phyloP scores from a whole-genome alignment of 495 filamentous ascomycete genomes.

The Neurospora sp. region DNA sequence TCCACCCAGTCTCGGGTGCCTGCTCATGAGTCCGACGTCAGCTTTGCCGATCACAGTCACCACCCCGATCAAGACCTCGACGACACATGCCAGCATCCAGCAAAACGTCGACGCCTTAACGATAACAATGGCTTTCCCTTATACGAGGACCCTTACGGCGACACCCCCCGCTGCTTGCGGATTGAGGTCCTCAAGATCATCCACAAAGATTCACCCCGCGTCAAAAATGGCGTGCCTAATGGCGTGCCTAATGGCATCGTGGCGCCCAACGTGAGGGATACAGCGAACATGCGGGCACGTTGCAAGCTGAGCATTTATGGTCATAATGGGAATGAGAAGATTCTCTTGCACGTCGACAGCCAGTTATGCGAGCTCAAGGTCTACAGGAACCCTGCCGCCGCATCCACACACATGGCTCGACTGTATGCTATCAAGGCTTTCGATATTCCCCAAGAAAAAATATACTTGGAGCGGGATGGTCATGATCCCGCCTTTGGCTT shows the following conservation, averaged over 20 bases:
- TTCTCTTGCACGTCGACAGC: slow-evolving; percentile 35
- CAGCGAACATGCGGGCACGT: slow-evolving; percentile 27
- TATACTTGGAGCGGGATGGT: slow-evolving; percentile 31
- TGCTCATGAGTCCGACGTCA: slow-evolving; percentile 19
- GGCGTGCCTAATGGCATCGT: slow-evolving; percentile 29
- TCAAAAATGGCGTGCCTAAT: slow-evolving; percentile 29
- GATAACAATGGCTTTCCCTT: slow-evolving; percentile 24
- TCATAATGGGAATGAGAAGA: slow-evolving; percentile 13
- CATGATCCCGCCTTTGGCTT: slow-evolving; percentile 31
- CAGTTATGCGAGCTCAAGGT: slow-evolving; percentile 36
- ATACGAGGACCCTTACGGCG: slow-evolving; percentile 14
- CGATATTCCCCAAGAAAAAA: slow-evolving; percentile 34
- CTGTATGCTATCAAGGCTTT: slow-evolving; percentile 36
- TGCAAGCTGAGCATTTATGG: slow-evolving; percentile 34
- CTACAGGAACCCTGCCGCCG: slow-evolving; percentile 32
- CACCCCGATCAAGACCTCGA: not conserved
- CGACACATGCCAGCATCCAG: slow-evolving; percentile 18
- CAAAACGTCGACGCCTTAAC: slow-evolving; percentile 33
- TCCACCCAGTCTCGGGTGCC: slow-evolving; percentile 17
- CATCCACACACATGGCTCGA: slow-evolving; percentile 30
- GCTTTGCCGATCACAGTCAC: slow-evolving; percentile 11
- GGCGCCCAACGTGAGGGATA: slow-evolving; percentile 27
- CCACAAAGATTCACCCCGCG: slow-evolving; percentile 31
- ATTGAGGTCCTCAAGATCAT: slow-evolving; percentile 39
- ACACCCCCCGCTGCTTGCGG: slow-evolving; percentile 27